Base-by-base conservation (phyloP, 306 rosid species). In the Trichosanthes truncata region DNA sequence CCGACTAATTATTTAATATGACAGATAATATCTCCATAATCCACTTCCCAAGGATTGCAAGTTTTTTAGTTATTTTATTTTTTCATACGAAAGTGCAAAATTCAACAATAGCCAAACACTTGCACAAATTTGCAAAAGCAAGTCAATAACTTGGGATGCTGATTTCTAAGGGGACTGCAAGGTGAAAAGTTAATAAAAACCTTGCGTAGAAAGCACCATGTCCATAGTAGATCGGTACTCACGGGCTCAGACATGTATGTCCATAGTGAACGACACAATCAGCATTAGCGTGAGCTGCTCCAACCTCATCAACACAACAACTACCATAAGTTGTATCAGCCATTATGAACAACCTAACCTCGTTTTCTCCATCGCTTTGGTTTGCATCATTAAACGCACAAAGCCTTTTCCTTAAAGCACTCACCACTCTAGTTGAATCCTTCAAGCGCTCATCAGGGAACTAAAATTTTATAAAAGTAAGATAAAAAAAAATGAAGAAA, bases 291-390 rank as follows among this genome's bases (percentile, higher is more conserved):
- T 88, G 97, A 51, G 94, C 88, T 6, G 97, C 98, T 82, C 95
- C 98, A 40, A 92, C 97, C 87, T 91, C 98, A 84, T 94, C 98
- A 60, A 92, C 87, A 73, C 98, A 92, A 69, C 98, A 94, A 81
- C 95, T 94, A 31, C 98, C 98, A 71, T 88, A 94, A 4, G 97
- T 81, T 7, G 96, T 90, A 90, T 94, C 98, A 3, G 96, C 97
- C 97, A 92, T 92, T 29, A 94, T 86, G 81, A 62, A 94, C 85
- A 94, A 81, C 36, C 87, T 82, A 26, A 87, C 84, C 12, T 89
- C 85, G 36, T 49, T 80, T 25, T 61, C 84, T 57, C 59, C 80
- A 29, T 60, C 91, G 25, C 46, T 61, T 36, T 36, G 80, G 9
- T 77, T 78, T 56, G 26, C 71, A 7, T 55, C 83, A 33, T 85